Evolutionary conservation across 164 flowering plant genomes (phyloP).

Genomic region (Amborella trichopoda): DNA sequence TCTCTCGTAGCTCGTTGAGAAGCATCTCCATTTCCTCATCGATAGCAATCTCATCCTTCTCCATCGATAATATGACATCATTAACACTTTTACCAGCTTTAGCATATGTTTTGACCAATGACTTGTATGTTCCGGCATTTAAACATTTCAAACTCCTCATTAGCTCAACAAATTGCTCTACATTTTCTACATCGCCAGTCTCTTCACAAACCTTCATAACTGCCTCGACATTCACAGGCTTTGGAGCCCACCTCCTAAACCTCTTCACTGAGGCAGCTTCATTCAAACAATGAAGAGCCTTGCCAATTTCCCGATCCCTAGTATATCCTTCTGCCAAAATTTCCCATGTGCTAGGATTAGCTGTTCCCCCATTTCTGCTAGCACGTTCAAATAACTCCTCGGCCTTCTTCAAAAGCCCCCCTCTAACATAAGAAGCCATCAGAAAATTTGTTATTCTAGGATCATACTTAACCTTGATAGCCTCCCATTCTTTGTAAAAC

Average conservation of each 20-base stretch:
- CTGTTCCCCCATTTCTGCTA: constrained; percentile 54
- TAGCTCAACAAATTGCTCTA: constrained; percentile 11
- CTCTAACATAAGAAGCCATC: constrained; percentile 42
- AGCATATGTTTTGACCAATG: constrained; percentile 2
- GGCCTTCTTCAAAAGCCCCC: constrained; percentile 46
- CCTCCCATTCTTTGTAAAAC: constrained; percentile 64
- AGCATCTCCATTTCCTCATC: constrained; percentile 9
- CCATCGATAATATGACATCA: constrained; percentile 1
- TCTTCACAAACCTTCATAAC: constrained; percentile 14
- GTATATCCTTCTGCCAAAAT: constrained; percentile 55
- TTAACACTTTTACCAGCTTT: constrained; percentile 3
- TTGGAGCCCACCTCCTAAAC: constrained; percentile 50
- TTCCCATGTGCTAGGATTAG: constrained; percentile 67
- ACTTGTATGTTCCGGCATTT: constrained; percentile 10
- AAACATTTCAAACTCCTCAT: constrained; percentile 10
- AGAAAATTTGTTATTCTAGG: constrained; percentile 64
- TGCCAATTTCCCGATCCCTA: constrained; percentile 27
- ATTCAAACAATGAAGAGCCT: constrained; percentile 56
- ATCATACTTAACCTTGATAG: constrained; percentile 39
- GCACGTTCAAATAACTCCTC: constrained; percentile 36
- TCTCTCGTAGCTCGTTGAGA: constrained; percentile 8
- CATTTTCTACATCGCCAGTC: constrained; percentile 8
- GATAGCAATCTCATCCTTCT: constrained; percentile 4
- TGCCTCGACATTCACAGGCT: constrained; percentile 22
- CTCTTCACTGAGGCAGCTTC: constrained; percentile 40